phyloP scores from a whole-genome alignment of 257 asterid species.

The Rubia yunnanensis region DNA sequence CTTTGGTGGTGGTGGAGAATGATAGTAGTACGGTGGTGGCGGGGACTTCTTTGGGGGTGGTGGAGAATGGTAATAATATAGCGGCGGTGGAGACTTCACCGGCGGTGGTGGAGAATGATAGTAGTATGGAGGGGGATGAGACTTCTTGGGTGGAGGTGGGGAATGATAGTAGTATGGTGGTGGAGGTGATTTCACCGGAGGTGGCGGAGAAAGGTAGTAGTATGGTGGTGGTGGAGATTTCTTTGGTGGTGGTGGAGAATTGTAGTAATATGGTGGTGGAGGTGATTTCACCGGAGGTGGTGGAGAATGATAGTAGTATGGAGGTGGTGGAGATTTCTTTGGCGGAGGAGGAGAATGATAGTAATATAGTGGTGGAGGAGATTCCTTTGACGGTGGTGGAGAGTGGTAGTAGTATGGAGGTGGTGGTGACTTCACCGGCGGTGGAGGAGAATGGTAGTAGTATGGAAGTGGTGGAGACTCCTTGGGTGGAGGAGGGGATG shows the following conservation, averaged over 20 bases:
- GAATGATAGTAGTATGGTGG: constrained; percentile 19
- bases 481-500: constrained; percentile 38
- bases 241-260: neutral
- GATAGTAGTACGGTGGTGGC: constrained; percentile 8
- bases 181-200: too few relatives aligned
- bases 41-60: constrained; percentile 11
- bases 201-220: too few relatives aligned
- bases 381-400: constrained; percentile 7
- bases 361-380: constrained; percentile 28
- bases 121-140: neutral
- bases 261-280: constrained; percentile 2
- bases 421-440: constrained; percentile 11
- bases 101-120: neutral
- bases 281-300: constrained; percentile 12
- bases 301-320: neutral
- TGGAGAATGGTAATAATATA: constrained; percentile 7
- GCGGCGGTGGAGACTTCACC: constrained; percentile 8
- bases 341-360: constrained; percentile 29
- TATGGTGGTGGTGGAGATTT: constrained; percentile 21
- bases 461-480: constrained; percentile 30
- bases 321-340: neutral
- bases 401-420: constrained; percentile 26
- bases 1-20: constrained; percentile 22
- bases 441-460: constrained; percentile 15
- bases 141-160: constrained; percentile 11